Base-by-base conservation (phyloP, 768 basidiomycete species). In the Pulveroboletus frians region DNA sequence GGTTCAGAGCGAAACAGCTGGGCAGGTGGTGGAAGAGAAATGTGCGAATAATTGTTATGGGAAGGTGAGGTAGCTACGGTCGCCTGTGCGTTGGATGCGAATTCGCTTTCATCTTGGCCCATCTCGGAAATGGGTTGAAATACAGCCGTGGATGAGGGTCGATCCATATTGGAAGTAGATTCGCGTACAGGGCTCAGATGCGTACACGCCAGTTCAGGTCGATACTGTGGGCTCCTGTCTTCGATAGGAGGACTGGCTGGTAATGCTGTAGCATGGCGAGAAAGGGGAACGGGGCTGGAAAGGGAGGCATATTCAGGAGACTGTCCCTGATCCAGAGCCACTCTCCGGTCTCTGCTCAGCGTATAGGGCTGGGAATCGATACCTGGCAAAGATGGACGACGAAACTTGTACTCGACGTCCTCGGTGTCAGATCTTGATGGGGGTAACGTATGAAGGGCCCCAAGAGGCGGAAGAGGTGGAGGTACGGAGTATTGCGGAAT, bases 21-120 rank as follows among this genome's bases (percentile, higher is more conserved):
- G 20, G 64, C 60, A 20, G 68, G 60, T 9, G 66, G 68, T n/a
- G 68, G 67, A 32, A 69, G 58, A 29, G 62, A 69, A 20, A 69
- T 53, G 8, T 58, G 66, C 15, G 58, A 15, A 21, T 47, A 49
- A 20, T 35, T 43, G 34, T 39, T 59, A 3, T 55, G 56, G 42
- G 56, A 45, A 1, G 52, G 14, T 30, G 49, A 55, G 9, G 39
- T 20, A 15, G 50, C 30, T n/a, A 47, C 27, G 5, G 41, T 31
- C 9, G 49, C 40, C 1, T 43, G 55, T 1, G 62, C 40, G 38
- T 41, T 47, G 37, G 56, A 62, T 18, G 43, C 36, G 29, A 49
- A 46, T 5, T 46, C 5, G 23, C 26, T 49, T 18, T 53, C 50
- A 1, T 47, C 53, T 18, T 53, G 58, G n/a, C 51, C 34, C 11